phyloP scores from a whole-genome alignment of 148 eudicot species.

The Rhododendron williamsianum region DNA sequence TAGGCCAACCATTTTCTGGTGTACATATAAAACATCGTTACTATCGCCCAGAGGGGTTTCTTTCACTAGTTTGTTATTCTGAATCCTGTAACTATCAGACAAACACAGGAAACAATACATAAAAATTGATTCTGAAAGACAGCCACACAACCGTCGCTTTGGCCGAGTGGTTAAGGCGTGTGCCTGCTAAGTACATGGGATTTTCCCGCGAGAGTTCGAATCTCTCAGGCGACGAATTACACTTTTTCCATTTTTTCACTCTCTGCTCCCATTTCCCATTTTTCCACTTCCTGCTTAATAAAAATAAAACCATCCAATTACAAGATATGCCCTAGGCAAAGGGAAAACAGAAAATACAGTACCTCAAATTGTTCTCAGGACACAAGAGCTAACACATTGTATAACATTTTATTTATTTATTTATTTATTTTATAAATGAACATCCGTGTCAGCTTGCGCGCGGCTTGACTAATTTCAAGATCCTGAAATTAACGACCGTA shows the following conservation, averaged over 20 bases:
- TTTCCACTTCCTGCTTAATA: not conserved
- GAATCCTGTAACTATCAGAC: not conserved
- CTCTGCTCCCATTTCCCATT: not conserved
- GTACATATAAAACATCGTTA: too few species aligned
- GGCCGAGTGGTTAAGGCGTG: constrained; percentile 99
- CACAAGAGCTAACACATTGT: too few species aligned
- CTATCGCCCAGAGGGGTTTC: not conserved
- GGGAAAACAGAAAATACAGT: too few species aligned
- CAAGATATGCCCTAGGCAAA: too few species aligned
- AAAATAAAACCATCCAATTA: too few species aligned
- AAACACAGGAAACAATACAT: not conserved
- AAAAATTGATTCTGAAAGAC: not conserved
- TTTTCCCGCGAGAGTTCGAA: constrained; percentile 99
- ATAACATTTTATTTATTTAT: too few species aligned
- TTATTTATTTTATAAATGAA: too few species aligned
- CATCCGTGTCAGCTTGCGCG: too few species aligned
- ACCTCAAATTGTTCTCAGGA: not conserved
- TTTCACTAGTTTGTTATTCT: not conserved
- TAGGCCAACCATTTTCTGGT: too few species aligned
- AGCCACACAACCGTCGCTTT: constrained; percentile 45
- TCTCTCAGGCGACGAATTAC: constrained; percentile 90
- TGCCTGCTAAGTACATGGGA: constrained; percentile 99
- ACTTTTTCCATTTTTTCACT: too few species aligned
- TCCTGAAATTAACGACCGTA: too few species aligned
- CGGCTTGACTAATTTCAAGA: too few species aligned